Base-by-base conservation (phyloP, 768 basidiomycete species). In the Lyophyllum decastes region DNA sequence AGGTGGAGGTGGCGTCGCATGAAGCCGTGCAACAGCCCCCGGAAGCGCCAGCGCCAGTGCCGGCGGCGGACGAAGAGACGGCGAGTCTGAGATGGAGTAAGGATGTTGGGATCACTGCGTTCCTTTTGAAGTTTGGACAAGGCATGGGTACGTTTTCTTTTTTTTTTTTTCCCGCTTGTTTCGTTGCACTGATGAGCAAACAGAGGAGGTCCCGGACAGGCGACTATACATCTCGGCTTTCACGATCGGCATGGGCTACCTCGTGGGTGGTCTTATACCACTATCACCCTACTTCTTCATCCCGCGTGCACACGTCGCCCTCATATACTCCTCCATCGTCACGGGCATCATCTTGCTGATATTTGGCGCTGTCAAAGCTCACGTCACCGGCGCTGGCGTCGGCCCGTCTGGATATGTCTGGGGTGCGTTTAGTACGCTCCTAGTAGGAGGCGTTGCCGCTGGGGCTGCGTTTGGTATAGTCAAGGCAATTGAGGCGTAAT, bases 91-190 rank as follows among this genome's bases (percentile, higher is more conserved):
- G 79, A 61, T 92, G 89, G 86, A 86, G 84, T 60, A 83, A 85
- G 46, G 86, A 89, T 26, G 85, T 94, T 59, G 97, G 97, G 0
- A 71, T 98, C 38, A 95, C 96, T 0, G 86, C 94, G 2, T 99
- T 99, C 76, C 74, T 99, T 65, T 82, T 98, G 64, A 97, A 94
- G 74, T 98, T 98, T 64, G 95, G 95, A n/a, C 90, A 92, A 70
- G 94, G 95, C 17, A 68, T 97, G 51, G 90, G 90, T 92, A 67
- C 60, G 87, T 77, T 1, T 59, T 14, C 9, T 24, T 40, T 48
- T 33, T 14, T n/a, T 30, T 43, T 35, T 34, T 24, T 33, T 12
- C 21, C 12, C 30, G 30, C 12, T 12, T 24, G n/a, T 14, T 8
- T 51, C 14, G 5, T 27, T 10, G 30, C 26, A n/a, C 51, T 4